Conservation (phyloP, 208 protist species). For the Trypanosoma vivax region DNA sequence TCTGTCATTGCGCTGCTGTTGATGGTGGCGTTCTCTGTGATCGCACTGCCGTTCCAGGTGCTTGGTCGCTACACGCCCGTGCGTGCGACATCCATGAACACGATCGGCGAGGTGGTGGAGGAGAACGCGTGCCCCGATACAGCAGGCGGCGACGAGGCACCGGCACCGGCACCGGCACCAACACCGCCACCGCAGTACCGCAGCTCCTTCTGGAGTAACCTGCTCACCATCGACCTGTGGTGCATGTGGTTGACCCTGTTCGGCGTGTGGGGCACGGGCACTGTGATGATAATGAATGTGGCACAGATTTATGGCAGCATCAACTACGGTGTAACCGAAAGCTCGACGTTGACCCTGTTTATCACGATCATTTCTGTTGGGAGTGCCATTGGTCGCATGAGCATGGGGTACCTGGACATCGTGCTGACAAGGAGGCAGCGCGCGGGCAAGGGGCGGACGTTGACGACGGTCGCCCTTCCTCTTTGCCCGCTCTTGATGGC, state of each 20-base stretch:
- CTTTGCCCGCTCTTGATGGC: slow-evolving; percentile 24
- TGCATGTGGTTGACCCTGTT: slow-evolving; percentile 10
- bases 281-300: slow-evolving; percentile 10
- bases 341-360: slow-evolving; percentile 27
- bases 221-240: slow-evolving; percentile 28
- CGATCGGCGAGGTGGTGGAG: not conserved
- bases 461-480: not conserved
- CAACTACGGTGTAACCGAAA: slow-evolving; percentile 19
- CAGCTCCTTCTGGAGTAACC: slow-evolving; percentile 20
- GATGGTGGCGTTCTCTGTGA: not conserved
- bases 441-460: slow-evolving; percentile 9
- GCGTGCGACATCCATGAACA: not conserved
- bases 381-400: slow-evolving; percentile 52
- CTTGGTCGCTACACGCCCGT: not conserved
- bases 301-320: slow-evolving; percentile 40
- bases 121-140: not conserved
- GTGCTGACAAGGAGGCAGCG: slow-evolving; percentile 20
- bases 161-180: not conserved
- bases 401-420: slow-evolving; percentile 26
- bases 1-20: not conserved
- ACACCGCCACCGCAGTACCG: slow-evolving; percentile 11
- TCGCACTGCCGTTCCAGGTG: not conserved
- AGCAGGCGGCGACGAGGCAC: not conserved
- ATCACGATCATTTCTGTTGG: slow-evolving; percentile 49
- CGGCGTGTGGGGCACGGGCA: slow-evolving; percentile 7